Evolutionary conservation across 228 moss, liverwort and hornwort genomes (phyloP).

Genomic region (Sphagnum magellanicum): DNA sequence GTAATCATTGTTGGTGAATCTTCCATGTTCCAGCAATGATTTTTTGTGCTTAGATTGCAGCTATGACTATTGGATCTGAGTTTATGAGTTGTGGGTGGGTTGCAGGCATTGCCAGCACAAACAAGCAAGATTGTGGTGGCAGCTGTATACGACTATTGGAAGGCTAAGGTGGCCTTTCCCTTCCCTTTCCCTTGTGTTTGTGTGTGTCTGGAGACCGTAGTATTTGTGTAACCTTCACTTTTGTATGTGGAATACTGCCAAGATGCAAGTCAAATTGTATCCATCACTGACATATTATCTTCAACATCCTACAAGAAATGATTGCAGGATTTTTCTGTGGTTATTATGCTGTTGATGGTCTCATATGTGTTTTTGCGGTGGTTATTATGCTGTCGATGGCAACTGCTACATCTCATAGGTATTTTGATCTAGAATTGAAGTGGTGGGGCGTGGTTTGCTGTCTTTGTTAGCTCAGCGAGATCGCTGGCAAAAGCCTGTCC

Average conservation of each 20-base stretch:
- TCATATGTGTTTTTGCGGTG: background rate
- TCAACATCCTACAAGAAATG: background rate
- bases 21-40: background rate
- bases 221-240: too few relatives aligned
- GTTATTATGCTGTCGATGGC: too few relatives aligned
- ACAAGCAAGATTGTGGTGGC: slow-evolving; percentile 61
- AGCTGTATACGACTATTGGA: slow-evolving; percentile 94
- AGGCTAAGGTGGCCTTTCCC: slow-evolving; percentile 55
- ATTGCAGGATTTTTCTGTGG: background rate
- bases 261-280: too few relatives aligned
- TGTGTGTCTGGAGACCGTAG: too few relatives aligned
- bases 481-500: slow-evolving; percentile 87
- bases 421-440: slow-evolving; percentile 9
- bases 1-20: too few relatives aligned
- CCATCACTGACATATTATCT: too few relatives aligned
- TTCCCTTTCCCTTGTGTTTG: background rate
- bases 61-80: background rate
- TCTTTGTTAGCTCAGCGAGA: slow-evolving; percentile 60
- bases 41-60: background rate
- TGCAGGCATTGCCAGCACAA: slow-evolving; percentile 69
- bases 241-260: too few relatives aligned
- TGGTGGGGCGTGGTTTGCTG: slow-evolving; percentile 20
- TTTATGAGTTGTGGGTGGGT: background rate
- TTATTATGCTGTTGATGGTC: background rate
- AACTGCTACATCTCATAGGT: too few relatives aligned